phyloP scores from a whole-genome alignment of 306 rosid genomes.

The Mimosa pudica region DNA sequence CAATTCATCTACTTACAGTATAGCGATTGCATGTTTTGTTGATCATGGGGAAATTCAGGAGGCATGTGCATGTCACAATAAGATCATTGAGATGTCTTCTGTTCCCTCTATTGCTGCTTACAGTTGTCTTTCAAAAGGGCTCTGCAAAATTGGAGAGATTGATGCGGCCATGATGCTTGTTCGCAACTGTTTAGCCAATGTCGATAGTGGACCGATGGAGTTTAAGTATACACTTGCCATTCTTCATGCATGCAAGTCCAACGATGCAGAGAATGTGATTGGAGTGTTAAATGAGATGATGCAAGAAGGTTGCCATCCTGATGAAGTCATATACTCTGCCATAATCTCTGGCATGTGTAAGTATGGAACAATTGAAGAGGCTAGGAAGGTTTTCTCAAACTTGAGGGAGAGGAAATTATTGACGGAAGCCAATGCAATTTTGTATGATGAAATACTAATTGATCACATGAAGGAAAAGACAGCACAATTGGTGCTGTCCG shows the following conservation, averaged over 20 bases:
- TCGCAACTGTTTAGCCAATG: constrained; percentile 68
- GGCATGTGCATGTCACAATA: constrained; percentile 74
- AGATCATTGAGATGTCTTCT: constrained; percentile 66
- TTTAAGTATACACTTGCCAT: constrained; percentile 76
- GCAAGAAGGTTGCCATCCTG: constrained; percentile 64
- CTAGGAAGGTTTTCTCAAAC: constrained; percentile 67
- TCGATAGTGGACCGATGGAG: constrained; percentile 63
- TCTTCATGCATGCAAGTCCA: constrained; percentile 60
- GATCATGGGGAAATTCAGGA: constrained; percentile 58
- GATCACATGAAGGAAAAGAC: constrained; percentile 86
- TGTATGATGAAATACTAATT: constrained; percentile 74
- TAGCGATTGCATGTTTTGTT: constrained; percentile 55
- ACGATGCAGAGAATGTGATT: constrained; percentile 59
- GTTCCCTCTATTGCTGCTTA: constrained; percentile 75
- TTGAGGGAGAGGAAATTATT: constrained; percentile 57
- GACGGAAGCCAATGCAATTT: constrained; percentile 67
- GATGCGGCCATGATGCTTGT: constrained; percentile 82
- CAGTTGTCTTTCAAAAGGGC: constrained; percentile 62
- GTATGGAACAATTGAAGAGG: constrained; percentile 81
- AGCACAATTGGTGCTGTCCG: constrained; percentile 70
- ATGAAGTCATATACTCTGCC: constrained; percentile 51
- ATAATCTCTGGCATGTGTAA: constrained; percentile 76
- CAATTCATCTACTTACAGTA: constrained; percentile 51
- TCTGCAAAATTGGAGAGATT: constrained; percentile 69
- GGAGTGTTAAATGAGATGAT: constrained; percentile 72